Evolutionary conservation across 805 yeast species (phyloP), one percentile per base, ranked within the genome.

Genomic region (Jamesozyma spencerorum): DNA sequence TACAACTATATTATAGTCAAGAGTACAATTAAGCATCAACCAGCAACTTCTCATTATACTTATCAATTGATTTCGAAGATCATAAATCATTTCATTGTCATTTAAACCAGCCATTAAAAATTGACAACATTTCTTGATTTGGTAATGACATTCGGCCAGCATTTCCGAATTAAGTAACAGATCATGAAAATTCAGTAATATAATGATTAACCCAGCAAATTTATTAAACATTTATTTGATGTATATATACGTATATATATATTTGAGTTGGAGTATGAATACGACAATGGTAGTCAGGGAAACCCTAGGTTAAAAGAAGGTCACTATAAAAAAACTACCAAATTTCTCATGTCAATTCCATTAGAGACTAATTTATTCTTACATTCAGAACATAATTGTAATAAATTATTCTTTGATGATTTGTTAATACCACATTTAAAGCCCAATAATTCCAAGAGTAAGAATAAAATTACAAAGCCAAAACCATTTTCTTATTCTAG

Each of bases 331-430:
- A n/a, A n/a, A n/a, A n/a, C n/a, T n/a, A n/a, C n/a, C n/a, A n/a
- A n/a, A n/a, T n/a, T n/a, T 10, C 27, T 8, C 10, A 37, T 37
- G 39, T 37, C 39, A 6, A 7, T 37, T 14, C 29, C 39, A 18
- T 17, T 29, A 22, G 19, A 31, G 2, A 34, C 19, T 12, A 30
- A 30, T 11, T 12, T 8, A 13, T 26, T 31, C 33, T 29, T 36
- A 29, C 18, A 36, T 29, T n/a, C 18, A 11, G 5, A 14, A 7
- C n/a, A 18, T 8, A 36, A 24, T 13, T 19, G 22, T 13, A 10
- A 19, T 14, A 42, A 37, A 30, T 24, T 20, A 4, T 43, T 34
- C 42, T 50, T 49, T 29, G 58, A 54, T 40, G 58, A 54, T 40
- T 40, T 52, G 13, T 43, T 54, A n/a, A 34, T 50, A 18, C 44